Base-by-base conservation (phyloP, 2,329 filamentous ascomycete species). In the Pezicula carpinea region DNA sequence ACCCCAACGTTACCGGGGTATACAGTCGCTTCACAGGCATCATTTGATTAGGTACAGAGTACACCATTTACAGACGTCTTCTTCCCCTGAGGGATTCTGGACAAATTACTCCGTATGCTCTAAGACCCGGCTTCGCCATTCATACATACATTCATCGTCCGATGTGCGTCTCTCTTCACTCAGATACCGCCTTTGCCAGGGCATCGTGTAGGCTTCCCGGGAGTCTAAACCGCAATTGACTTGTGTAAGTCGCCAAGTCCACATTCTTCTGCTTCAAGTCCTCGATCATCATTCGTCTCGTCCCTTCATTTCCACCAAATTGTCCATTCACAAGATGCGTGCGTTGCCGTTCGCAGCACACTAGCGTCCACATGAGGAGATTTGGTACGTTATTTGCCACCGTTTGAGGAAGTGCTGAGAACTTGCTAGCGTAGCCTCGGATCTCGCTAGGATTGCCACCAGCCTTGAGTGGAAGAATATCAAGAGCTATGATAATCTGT, bases 171-270 rank as follows among this genome's bases (percentile, higher is more conserved):
- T 32, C 17, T 36, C 31, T 33, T 53, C 47, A 59, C 29, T 59
- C 58, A 8, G 57, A 55, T 38, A 63, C 59, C 34, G 88, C 89
- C 62, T 85, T 80, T 41, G 90, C 91, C 61, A 97, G 72, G 53
- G 86, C 87, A 73, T 96, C 92, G 69, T 95, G 92, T 46, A 97
- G 77, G 61, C 87, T 80, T 32, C 88, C 86, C 43, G 89, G 89
- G 70, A 97, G 79, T 61, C 93, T 83, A 69, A 96, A 97, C 62
- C 88, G 83, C 63, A 97, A 82, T 76, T 96, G 82, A 47, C 90
- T 92, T 14, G 90, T 92, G 72, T 96, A 97, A 13, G 93, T 87
- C 73, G 93, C 96, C 59, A 96, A 69, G 67, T 97, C 92, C 66
- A 90, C 83, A 33, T 88, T 90, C 71, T 87, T 89, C 65, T 86